Evolutionary conservation across 1,284 basidiomycete species (phyloP), one percentile per base, ranked within the genome.

Genomic region (Cystobasidiaceae sp.): DNA sequence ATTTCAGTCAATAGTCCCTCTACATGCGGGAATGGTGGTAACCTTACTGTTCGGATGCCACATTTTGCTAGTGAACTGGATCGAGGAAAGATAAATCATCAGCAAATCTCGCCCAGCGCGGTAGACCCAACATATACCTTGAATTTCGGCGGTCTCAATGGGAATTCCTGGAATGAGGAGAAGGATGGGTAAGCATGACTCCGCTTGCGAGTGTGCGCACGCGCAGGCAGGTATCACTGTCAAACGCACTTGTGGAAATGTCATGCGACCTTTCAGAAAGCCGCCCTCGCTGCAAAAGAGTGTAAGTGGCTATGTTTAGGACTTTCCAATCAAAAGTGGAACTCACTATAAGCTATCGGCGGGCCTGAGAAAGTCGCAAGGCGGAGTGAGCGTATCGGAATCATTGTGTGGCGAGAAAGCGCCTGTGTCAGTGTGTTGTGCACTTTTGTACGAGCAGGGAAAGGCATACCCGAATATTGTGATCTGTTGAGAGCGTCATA

Each of bases 21-120:
- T n/a, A n/a, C n/a, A n/a, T n/a, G n/a, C n/a, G 54, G 17, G 13
- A 2, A 19, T n/a, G 44, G 0, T 21, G 48, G 4, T 9, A 27
- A 43, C 77, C 84, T 74, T 70, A 94, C 93, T 90, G 78, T 97
- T 98, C 13, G 96, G 94, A 79, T 98, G 94, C 94, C 94, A 97
- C 93, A 98, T 97, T 68, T 86, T 86, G 4, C 93, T 93, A 69
- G 89, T 83, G 77, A 98, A 98, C 62, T 64, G 28, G 7, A 19
- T 15, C 30, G 11, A 8, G 28, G 23, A 17, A 28, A 13, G 1
- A 13, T n/a, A 45, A 33, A 45, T 4, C 23, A 28, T 2, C 3
- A 17, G 8, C n/a, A 21, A 46, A n/a, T n/a, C n/a, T n/a, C n/a
- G n/a, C n/a, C n/a, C n/a, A n/a, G n/a, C n/a, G n/a, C n/a, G n/a